Evolutionary conservation across 2,329 filamentous ascomycete species (phyloP).

Genomic region (Scedosporium apiospermum): DNA sequence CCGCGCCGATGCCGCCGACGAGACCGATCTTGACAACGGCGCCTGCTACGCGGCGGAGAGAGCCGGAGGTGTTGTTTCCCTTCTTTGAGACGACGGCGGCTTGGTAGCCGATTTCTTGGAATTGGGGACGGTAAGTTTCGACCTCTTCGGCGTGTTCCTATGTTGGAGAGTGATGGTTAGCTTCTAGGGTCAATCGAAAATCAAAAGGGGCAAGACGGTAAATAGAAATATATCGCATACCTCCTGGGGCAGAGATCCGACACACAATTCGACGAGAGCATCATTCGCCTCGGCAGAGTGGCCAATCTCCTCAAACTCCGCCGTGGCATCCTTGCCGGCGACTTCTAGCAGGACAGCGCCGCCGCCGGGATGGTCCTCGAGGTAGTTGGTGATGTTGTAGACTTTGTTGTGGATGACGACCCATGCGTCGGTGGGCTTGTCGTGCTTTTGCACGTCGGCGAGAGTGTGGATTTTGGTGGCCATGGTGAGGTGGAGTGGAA

Average conservation of each 20-base stretch:
- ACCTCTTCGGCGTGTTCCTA: conserved; percentile 1
- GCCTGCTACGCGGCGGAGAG: neutral
- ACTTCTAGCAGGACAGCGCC: conserved; percentile 70
- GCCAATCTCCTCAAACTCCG: conserved; percentile 75
- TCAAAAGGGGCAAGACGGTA: neutral
- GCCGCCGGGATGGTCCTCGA: conserved; percentile 59
- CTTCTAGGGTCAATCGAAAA: neutral
- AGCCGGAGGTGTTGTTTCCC: neutral
- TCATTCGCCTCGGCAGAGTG: conserved; percentile 57
- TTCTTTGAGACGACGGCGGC: neutral
- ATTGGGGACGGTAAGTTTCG: neutral
- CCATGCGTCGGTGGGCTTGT: conserved; percentile 38
- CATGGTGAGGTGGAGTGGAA: neutral
- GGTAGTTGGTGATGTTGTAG: conserved; percentile 48
- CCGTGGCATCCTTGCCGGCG: conserved; percentile 67
- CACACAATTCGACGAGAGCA: conserved; percentile 26
- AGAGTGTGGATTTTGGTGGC: conserved; percentile 8
- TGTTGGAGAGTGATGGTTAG: neutral
- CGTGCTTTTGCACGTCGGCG: conserved; percentile 40
- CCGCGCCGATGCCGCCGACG: neutral
- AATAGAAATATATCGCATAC: neutral
- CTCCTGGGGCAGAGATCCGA: conserved; percentile 22
- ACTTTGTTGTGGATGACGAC: conserved; percentile 49
- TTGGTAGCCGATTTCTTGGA: neutral
- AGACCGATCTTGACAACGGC: neutral